Evolutionary conservation across 371 early-diverging fungal genomes (phyloP).

Genomic region (Mucor saturninus): DNA sequence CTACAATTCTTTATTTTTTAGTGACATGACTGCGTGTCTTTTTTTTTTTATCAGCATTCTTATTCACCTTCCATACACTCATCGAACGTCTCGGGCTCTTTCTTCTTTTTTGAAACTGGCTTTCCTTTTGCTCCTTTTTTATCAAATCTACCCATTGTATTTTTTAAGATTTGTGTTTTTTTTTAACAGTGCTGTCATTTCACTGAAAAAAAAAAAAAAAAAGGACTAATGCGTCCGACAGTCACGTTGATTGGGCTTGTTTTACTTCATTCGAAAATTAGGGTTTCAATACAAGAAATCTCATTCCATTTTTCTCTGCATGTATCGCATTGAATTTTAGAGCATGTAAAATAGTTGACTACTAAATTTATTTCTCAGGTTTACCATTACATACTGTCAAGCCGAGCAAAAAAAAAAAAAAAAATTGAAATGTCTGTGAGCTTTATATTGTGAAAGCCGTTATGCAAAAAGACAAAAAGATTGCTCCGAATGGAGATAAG

Average conservation of each 20-base stretch:
- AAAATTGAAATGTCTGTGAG: no score
- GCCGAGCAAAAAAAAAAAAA: no score
- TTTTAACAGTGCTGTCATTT: background rate
- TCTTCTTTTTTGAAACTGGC: conserved; percentile 35
- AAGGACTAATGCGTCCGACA: background rate
- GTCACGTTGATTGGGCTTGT: background rate
- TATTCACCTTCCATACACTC: conserved; percentile 48
- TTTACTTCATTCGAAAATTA: background rate
- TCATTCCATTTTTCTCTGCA: no score
- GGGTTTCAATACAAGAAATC: background rate
- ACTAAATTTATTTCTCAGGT: no score
- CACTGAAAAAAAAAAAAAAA: background rate
- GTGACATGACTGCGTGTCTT: background rate
- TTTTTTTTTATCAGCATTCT: background rate
- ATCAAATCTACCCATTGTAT: conserved; percentile 20
- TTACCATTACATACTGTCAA: no score
- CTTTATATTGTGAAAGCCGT: no score
- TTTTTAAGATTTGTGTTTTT: background rate
- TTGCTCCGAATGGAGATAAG: no score
- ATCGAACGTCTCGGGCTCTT: conserved; percentile 51
- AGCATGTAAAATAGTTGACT: no score
- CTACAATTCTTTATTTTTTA: conserved; percentile 30
- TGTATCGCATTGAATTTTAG: no score
- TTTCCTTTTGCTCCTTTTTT: conserved; percentile 35
- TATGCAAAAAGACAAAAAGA: no score